Evolutionary conservation across 371 early-diverging fungal species (phyloP), one percentile per base, ranked within the genome.

Genomic region (Blakeslea trispora): DNA sequence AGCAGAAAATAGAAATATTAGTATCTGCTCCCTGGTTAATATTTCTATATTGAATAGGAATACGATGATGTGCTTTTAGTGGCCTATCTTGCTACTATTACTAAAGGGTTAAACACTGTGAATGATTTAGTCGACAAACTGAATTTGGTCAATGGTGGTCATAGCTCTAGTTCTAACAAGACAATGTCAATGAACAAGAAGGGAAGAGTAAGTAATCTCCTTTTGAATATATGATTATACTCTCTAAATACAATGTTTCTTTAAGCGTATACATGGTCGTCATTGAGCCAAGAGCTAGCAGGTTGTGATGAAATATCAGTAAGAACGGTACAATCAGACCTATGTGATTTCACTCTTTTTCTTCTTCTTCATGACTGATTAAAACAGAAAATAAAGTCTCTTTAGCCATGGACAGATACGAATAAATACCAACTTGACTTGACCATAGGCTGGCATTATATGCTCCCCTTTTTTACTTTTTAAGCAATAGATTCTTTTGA

Each of bases 21-120:
- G 11, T 5, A 45, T 14, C 15, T 21, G 1, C 17, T 9, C 9
- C 14, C 18, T 45, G n/a, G n/a, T n/a, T n/a, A n/a, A n/a, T n/a
- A n/a, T n/a, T n/a, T n/a, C n/a, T n/a, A n/a, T n/a, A n/a, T 45
- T 44, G 28, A 40, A 35, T 59, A 91, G 91, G 91, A 92, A 72
- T 86, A 86, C 74, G 87, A 87, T 53, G 94, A 94, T 62, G 89
- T 91, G 6, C 68, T 92, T 13, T 70, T 94, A 45, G 87, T 83
- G 18, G 76, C 88, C 11, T 88, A 91, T 65, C 72, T 94, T 44
- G 87, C 91, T 13, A 78, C 85, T 0, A 81, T 94, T 46, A 92
- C 94, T 11, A 92, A 92, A 64, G 89, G 90, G 13, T 75, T 88
- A 10, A 79, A 87, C 61, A 68, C 69, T 7, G 72, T 92, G 54